These are phyloP conservation scores for Phialocephala subalpina DNA, from an alignment of 2,329 filamentous ascomycete genomes.

Conservation along the genomic window DNA sequence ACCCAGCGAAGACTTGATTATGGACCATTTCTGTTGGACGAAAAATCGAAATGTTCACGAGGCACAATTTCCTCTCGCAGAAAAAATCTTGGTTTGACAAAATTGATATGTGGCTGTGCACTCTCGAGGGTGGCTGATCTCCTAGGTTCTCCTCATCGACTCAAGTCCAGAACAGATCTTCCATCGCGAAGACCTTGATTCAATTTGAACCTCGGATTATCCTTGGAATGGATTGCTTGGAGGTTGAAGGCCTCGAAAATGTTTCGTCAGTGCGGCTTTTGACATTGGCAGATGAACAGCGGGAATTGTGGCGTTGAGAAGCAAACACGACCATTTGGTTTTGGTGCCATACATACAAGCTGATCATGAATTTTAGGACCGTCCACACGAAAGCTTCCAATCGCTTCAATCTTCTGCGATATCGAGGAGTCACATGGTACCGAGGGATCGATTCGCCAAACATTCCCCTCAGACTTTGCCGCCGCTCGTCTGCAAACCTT, in stretches of 20 bases:
- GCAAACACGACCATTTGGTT: too few relatives aligned
- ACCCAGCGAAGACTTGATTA: too few relatives aligned
- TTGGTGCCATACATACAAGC: too few relatives aligned
- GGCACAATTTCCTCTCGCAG: not conserved
- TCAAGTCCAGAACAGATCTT: conserved; percentile 1
- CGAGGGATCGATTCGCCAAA: too few relatives aligned
- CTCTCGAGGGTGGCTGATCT: conserved; percentile 19
- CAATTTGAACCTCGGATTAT: not conserved
- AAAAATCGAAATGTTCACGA: not conserved
- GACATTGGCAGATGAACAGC: too few relatives aligned
- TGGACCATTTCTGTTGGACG: too few relatives aligned
- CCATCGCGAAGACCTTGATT: not conserved
- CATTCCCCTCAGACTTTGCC: conserved; percentile 10
- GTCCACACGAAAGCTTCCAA: too few relatives aligned
- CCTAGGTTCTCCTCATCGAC: not conserved
- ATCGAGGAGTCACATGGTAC: too few relatives aligned
- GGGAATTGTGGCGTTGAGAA: too few relatives aligned
- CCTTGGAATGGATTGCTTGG: not conserved
- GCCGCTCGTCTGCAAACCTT: not conserved
- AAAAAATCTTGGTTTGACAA: conserved; percentile 23
- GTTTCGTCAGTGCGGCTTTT: too few relatives aligned
- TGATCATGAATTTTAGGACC: too few relatives aligned
- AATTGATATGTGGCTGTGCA: conserved; percentile 20
- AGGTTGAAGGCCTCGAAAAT: not conserved
- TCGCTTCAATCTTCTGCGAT: too few relatives aligned